Evolutionary conservation across 116 monocot genomes (phyloP).

Genomic region (Dioscorea cayenensis): DNA sequence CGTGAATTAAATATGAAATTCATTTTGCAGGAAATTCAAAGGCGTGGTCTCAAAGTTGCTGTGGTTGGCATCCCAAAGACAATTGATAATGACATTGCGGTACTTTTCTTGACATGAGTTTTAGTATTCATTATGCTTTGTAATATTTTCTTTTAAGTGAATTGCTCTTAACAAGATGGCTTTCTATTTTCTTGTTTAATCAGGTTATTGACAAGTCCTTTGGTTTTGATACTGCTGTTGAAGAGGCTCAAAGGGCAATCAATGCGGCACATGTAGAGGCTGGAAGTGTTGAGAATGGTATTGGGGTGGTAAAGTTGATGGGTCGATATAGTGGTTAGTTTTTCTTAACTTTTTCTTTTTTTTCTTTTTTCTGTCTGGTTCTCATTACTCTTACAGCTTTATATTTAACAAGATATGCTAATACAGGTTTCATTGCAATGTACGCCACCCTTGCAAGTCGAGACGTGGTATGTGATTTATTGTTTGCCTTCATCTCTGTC

Average conservation of each 20-base stretch:
- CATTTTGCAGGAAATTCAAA: conserved; percentile 42
- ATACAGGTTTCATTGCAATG: conserved; percentile 83
- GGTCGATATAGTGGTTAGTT: conserved; percentile 87
- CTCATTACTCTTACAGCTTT: neutral
- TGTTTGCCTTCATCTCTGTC: neutral
- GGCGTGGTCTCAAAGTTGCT: conserved; percentile 54
- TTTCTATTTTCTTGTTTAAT: conserved; percentile 1
- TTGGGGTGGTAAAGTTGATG: conserved; percentile 92
- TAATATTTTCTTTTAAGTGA: neutral
- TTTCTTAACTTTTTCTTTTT: neutral
- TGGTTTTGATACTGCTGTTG: conserved; percentile 97
- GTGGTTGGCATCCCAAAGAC: conserved; percentile 69
- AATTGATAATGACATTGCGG: conserved; percentile 79
- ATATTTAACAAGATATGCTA: neutral
- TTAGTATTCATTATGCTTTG: neutral
- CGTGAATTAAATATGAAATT: too few species aligned
- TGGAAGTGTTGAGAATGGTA: conserved; percentile 75
- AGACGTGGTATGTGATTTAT: conserved; percentile 47
- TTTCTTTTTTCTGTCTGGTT: neutral
- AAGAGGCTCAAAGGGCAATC: conserved; percentile 89
- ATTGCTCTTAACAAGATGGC: neutral
- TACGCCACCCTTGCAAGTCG: conserved; percentile 84
- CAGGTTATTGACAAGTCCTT: conserved; percentile 95
- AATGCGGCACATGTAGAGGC: conserved; percentile 96
- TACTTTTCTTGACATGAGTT: conserved; percentile 13